Conservation (phyloP, 2,329 filamentous ascomycete genomes). For the Pseudocercospora eumusae region DNA sequence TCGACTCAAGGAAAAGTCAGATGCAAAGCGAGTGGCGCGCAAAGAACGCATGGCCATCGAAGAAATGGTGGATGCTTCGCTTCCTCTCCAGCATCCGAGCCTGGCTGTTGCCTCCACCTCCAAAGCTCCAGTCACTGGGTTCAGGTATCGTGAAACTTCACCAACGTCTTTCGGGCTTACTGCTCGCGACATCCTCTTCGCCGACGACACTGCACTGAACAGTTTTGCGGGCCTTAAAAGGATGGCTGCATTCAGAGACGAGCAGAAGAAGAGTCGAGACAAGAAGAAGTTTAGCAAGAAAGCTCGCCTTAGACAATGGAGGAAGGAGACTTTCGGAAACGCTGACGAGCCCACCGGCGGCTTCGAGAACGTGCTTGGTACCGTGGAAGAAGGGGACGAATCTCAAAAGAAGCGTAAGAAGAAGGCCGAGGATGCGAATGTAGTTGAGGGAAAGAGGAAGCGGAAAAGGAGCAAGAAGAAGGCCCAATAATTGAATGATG, state of each 20-base stretch:
- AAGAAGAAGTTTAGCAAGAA: slow-evolving; percentile 91
- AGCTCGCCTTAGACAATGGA: slow-evolving; percentile 84
- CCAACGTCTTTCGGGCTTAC: slow-evolving; percentile 89
- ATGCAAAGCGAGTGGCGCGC: slow-evolving; percentile 71
- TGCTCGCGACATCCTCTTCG: slow-evolving; percentile 85
- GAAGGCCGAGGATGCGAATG: slow-evolving; percentile 33
- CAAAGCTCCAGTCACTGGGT: slow-evolving; percentile 56
- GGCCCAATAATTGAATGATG: not conserved
- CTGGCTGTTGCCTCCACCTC: slow-evolving; percentile 48
- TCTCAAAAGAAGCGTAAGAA: slow-evolving; percentile 33
- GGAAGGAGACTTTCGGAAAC: slow-evolving; percentile 65
- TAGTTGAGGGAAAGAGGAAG: slow-evolving; percentile 45
- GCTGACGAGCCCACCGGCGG: slow-evolving; percentile 54
- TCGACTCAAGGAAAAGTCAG: slow-evolving; percentile 47
- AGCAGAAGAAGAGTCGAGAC: slow-evolving; percentile 85
- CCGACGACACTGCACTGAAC: slow-evolving; percentile 82
- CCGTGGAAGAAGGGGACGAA: slow-evolving; percentile 34
- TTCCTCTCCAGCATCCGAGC: slow-evolving; percentile 69
- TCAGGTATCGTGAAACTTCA: slow-evolving; percentile 93
- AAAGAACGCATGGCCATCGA: slow-evolving; percentile 82
- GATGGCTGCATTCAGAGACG: slow-evolving; percentile 83
- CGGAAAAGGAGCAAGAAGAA: slow-evolving; percentile 30
- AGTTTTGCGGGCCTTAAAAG: slow-evolving; percentile 93
- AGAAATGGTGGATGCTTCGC: slow-evolving; percentile 76
- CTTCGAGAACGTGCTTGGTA: slow-evolving; percentile 40